Percentiles rank a stretch among this genome's conserved stretches.
phyloP scores from a whole-genome alignment of 2,329 filamentous ascomycete genomes.

The Paecilomyces sp. region DNA sequence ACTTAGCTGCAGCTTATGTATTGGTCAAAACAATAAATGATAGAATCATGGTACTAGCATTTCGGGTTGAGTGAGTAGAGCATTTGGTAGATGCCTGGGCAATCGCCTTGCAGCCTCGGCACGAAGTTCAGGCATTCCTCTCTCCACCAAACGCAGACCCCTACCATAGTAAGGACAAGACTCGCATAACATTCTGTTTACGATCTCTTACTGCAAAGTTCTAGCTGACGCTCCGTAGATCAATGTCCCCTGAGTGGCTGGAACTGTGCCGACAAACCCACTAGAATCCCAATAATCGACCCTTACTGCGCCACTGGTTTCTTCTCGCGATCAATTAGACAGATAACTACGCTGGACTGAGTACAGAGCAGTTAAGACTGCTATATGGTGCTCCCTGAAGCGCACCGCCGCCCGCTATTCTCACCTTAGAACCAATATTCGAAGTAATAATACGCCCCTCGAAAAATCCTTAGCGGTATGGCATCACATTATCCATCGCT shows the following conservation, averaged over 20 bases:
- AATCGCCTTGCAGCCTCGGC: background rate
- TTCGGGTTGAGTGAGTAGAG: background rate
- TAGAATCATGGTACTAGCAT: background rate
- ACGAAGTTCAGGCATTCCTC: background rate
- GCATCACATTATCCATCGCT: background rate
- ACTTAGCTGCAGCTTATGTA: background rate
- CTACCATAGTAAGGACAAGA: no score
- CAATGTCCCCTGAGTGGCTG: background rate
- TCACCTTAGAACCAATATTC: background rate
- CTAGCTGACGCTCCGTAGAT: background rate
- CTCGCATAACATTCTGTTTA: background rate
- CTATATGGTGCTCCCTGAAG: background rate
- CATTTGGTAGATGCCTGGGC: background rate
- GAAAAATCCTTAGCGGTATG: background rate
- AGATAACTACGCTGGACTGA: background rate
- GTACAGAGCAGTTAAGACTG: no score
- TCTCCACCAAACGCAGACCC: background rate
- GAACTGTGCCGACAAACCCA: background rate
- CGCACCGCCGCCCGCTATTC: background rate
- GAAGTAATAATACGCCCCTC: background rate
- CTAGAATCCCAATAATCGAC: background rate
- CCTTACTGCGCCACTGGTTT: background rate
- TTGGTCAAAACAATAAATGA: background rate
- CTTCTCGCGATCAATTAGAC: background rate
- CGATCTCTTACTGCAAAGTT: background rate